Conservation (phyloP, 495 filamentous ascomycete genomes). For the Copromyces sp. region DNA sequence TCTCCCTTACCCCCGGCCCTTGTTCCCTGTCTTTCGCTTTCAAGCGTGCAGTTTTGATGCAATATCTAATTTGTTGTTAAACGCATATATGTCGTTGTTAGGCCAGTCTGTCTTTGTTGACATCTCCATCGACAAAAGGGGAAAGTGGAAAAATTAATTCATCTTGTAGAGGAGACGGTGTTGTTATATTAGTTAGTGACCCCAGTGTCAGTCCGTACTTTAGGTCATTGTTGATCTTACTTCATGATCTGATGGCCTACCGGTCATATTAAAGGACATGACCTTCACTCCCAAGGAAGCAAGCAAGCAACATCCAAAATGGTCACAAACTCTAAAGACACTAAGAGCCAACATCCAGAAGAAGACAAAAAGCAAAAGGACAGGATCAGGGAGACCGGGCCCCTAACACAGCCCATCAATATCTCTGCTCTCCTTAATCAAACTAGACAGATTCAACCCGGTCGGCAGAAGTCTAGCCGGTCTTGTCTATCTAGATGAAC, state of each 20-base stretch:
- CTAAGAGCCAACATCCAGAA: too few species aligned
- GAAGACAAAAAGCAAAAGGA: too few species aligned
- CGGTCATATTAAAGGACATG: too few species aligned
- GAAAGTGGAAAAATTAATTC: background rate
- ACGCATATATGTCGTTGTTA: background rate
- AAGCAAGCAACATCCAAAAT: too few species aligned
- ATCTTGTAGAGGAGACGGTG: background rate
- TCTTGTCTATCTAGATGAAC: background rate
- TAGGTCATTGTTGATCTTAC: too few species aligned
- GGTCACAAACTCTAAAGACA: too few species aligned
- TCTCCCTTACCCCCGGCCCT: background rate
- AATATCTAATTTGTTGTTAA: background rate
- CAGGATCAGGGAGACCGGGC: too few species aligned
- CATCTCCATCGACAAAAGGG: background rate
- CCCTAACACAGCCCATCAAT: background rate
- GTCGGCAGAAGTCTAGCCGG: background rate
- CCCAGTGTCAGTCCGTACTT: too few species aligned
- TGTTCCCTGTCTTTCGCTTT: background rate
- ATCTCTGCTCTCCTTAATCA: background rate
- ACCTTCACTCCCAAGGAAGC: too few species aligned
- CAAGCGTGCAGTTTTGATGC: background rate
- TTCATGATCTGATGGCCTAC: too few species aligned
- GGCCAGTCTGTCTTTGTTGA: background rate
- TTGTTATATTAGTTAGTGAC: too few species aligned
- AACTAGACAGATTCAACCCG: background rate